Conservation (phyloP, 75 land plant genomes). For the Sequoia sempervirens region DNA sequence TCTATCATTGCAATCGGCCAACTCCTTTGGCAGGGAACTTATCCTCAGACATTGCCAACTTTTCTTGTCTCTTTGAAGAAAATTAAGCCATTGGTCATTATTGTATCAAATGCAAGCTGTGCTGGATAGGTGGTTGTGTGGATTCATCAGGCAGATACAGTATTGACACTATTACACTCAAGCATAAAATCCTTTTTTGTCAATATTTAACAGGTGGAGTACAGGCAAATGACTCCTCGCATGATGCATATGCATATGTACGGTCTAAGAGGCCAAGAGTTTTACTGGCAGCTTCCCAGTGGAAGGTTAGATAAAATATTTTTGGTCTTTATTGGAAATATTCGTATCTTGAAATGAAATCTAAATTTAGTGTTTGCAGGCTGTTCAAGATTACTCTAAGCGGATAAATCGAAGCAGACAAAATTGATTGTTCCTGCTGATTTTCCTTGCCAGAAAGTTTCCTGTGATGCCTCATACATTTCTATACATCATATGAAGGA, state of each 20-base stretch:
- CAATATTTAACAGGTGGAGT: constrained; percentile 45
- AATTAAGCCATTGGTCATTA: background rate
- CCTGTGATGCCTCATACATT: constrained; percentile 7
- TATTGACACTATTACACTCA: background rate
- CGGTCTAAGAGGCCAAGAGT: constrained; percentile 82
- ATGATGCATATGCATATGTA: constrained; percentile 61
- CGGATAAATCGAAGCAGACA: constrained; percentile 8
- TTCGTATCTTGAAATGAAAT: background rate
- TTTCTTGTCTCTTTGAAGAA: background rate
- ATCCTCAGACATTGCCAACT: background rate
- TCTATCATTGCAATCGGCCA: background rate
- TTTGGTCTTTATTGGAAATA: background rate
- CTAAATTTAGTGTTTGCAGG: constrained; percentile 36
- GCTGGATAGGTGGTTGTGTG: no score
- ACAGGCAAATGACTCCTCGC: constrained; percentile 89
- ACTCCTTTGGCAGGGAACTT: background rate
- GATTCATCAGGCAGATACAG: background rate
- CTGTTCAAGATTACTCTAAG: constrained; percentile 64
- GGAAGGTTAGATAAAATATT: constrained; percentile 55
- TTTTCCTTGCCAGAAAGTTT: background rate
- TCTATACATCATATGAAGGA: background rate
- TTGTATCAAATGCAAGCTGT: background rate
- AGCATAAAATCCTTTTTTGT: background rate
- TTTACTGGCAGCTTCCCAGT: constrained; percentile 76
- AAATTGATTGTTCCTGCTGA: constrained; percentile 3